Base-by-base conservation (phyloP, 805 yeast species). In the Zygotorulaspora danielsina region DNA sequence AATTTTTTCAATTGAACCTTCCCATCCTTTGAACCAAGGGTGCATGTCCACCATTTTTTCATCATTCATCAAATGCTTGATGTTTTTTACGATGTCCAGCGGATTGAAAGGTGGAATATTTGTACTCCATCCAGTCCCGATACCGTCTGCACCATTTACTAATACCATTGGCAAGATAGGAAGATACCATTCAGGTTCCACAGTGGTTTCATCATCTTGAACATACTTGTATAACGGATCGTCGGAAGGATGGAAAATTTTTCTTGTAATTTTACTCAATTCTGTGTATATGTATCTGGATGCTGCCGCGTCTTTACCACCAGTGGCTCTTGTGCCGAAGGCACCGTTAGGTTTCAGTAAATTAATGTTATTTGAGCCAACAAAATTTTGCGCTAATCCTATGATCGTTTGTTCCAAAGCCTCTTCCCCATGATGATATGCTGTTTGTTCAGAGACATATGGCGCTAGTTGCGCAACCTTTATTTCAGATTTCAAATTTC, bases 111-210 rank as follows among this genome's bases (percentile, higher is more conserved):
- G 79, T 1, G 98, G 98, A 47, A 93, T 82, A 45, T 77, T 79
- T 1, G 97, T 88, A 49, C 96, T 85, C 97, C 97, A 93, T 50
- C 98, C 98, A 33, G 98, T 89, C 46, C 98, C 98, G 61, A 93
- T 93, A 68, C 98, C 98, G 64, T 93, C 98, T 6, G 90, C 74
- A 42, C 98, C 98, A 57, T 93, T 93, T 4, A 93, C 95, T 45
- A 93, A 71, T n/a, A 93, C 59, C 86, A 88, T 85, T 7, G 98
- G 98, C 27, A 93, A 52, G n/a, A 93, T 79, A 1, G 98, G 98
- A 28, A 86, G 69, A 62, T 87, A 93, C 88, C 94, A 87, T 53
- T 85, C 88, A 0, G 98, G 98, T 61, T 93, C 98, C 13, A 90
- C 95, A 0, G 90, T 79, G 47, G 78, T 81, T 53, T 87, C 97